phyloP scores from a whole-genome alignment of 805 yeast genomes.

The Komagataella populi region DNA sequence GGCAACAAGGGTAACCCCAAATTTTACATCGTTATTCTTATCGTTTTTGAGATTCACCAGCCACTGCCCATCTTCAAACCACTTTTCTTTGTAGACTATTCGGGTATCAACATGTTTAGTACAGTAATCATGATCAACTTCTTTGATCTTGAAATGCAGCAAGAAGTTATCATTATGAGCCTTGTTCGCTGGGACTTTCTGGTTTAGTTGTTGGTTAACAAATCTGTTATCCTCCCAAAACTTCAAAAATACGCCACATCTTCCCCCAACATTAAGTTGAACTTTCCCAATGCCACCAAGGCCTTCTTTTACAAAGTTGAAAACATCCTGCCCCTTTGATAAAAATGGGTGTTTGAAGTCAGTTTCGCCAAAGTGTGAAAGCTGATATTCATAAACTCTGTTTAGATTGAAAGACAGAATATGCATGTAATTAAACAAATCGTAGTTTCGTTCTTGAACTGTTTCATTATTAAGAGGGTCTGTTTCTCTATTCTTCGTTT shows the following conservation, averaged over 20 bases:
- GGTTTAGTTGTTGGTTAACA: slow-evolving; percentile 10
- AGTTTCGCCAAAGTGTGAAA: background rate
- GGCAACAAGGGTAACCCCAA: slow-evolving; percentile 7
- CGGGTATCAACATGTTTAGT: background rate
- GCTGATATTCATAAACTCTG: slow-evolving; percentile 7
- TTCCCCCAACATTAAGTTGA: slow-evolving; percentile 13
- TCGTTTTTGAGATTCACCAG: slow-evolving; percentile 8
- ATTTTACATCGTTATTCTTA: slow-evolving; percentile 5
- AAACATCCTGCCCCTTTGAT: background rate
- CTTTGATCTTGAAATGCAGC: slow-evolving; percentile 17
- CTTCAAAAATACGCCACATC: slow-evolving; percentile 18
- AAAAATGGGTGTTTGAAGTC: background rate
- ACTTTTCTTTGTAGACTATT: slow-evolving; percentile 4
- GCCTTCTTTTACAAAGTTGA: slow-evolving; percentile 9
- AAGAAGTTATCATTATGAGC: background rate
- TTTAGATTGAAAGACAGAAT: slow-evolving; percentile 13
- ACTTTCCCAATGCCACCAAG: slow-evolving; percentile 14
- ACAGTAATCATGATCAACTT: background rate
- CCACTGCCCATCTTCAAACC: slow-evolving; percentile 16
- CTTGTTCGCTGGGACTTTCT: slow-evolving; percentile 1
- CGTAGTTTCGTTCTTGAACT: slow-evolving; percentile 11
- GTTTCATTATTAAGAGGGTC: background rate
- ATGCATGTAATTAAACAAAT: slow-evolving; percentile 18
- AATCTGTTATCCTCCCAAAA: slow-evolving; percentile 19
- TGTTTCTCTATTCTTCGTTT: background rate